phyloP scores from a whole-genome alignment of 768 basidiomycete species.

The Cystofilobasidium macerans region DNA sequence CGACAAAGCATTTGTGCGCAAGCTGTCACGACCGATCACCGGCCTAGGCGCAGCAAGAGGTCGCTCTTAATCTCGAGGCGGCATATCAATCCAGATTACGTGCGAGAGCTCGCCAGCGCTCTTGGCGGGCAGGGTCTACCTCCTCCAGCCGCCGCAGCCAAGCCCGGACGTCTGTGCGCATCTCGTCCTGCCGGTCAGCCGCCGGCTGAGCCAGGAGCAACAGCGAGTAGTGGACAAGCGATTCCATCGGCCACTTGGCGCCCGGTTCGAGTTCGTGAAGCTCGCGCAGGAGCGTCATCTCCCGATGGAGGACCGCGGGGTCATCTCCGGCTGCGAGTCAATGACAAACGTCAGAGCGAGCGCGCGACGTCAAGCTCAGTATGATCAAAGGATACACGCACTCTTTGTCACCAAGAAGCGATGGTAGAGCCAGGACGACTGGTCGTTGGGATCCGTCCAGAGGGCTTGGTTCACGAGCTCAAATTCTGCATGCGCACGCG shows the following conservation, averaged over 20 bases:
- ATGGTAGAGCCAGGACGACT: slow-evolving; percentile 97
- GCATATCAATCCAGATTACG: neutral
- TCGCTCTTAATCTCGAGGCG: no score
- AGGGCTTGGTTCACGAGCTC: slow-evolving; percentile 84
- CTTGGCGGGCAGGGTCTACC: slow-evolving; percentile 44
- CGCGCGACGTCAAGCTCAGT: neutral
- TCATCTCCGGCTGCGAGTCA: slow-evolving; percentile 49
- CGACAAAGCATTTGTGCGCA: no score
- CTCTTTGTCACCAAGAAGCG: slow-evolving; percentile 86
- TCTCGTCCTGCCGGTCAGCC: slow-evolving; percentile 37
- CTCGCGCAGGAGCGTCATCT: slow-evolving; percentile 69
- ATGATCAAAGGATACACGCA: slow-evolving; percentile 34
- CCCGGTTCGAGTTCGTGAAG: slow-evolving; percentile 80
- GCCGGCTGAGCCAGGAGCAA: slow-evolving; percentile 42
- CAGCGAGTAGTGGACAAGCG: slow-evolving; percentile 69
- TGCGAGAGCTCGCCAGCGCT: neutral
- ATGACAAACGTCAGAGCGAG: neutral
- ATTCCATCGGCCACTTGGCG: slow-evolving; percentile 95
- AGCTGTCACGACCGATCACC: no score
- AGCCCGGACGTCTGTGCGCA: slow-evolving; percentile 45
- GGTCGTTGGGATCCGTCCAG: slow-evolving; percentile 92
- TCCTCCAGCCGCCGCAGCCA: slow-evolving; percentile 44
- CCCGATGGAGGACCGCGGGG: slow-evolving; percentile 46
- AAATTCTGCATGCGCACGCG: slow-evolving; percentile 71
- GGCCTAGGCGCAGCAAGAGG: no score